Evolutionary conservation across 208 protist genomes (phyloP).

Genomic region (Acanthamoeba royreba): DNA sequence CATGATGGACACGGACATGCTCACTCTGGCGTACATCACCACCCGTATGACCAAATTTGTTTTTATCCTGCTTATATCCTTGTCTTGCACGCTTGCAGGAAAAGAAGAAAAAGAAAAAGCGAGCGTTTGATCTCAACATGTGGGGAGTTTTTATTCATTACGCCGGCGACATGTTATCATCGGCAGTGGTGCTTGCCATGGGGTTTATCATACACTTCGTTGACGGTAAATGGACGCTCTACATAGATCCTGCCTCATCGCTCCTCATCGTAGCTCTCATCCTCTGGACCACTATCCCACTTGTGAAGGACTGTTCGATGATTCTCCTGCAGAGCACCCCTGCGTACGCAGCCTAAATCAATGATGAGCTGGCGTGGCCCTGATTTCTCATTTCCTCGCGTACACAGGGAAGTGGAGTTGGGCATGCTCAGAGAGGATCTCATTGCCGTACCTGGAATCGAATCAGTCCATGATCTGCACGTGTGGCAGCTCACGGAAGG

Average conservation of each 20-base stretch:
- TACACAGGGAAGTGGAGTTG: constrained; percentile 61
- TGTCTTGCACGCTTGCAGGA: background rate
- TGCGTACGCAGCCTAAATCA: constrained; percentile 30
- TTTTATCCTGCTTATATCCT: background rate
- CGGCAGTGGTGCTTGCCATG: constrained; percentile 72
- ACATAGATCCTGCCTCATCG: constrained; percentile 71
- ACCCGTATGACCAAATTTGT: background rate
- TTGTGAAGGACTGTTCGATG: constrained; percentile 12
- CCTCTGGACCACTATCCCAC: constrained; percentile 55
- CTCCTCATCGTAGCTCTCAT: constrained; percentile 70
- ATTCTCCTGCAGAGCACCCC: constrained; percentile 28
- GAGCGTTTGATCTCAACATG: constrained; percentile 69
- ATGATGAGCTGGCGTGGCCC: background rate
- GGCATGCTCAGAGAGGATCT: constrained; percentile 52
- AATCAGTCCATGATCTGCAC: constrained; percentile 58
- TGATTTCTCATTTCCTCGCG: background rate
- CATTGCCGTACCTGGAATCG: constrained; percentile 40
- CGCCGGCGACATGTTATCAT: constrained; percentile 75
- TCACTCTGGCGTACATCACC: background rate
- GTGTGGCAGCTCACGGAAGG: constrained; percentile 69
- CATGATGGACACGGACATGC: constrained; percentile 57
- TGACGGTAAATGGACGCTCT: constrained; percentile 49
- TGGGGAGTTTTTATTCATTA: constrained; percentile 78
- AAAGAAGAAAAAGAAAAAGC: background rate
- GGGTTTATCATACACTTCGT: constrained; percentile 60